A percentile compares a stretch with the other conserved stretches of the same genome.
phyloP scores from a whole-genome alignment of 495 filamentous ascomycete genomes.

The Trichocladium uniseriatum region DNA sequence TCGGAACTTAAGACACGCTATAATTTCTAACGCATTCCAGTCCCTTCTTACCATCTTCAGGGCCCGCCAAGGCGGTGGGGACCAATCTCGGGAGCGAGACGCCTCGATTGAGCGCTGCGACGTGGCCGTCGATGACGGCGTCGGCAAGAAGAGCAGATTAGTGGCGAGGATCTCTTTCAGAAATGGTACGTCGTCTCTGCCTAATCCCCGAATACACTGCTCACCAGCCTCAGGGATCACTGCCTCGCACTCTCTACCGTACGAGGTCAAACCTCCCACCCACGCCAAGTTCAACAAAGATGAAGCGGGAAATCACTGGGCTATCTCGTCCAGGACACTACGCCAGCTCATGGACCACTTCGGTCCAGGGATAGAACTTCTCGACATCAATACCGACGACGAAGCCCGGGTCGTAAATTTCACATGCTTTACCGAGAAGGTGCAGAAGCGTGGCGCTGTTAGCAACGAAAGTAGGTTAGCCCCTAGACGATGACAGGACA shows the following conservation, averaged over 20 bases:
- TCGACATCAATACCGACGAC: slow-evolving; percentile 72
- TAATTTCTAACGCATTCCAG: slow-evolving; percentile 20
- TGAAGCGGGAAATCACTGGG: slow-evolving; percentile 66
- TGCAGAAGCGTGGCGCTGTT: slow-evolving; percentile 44
- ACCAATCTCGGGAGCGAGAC: slow-evolving; percentile 40
- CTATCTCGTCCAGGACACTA: slow-evolving; percentile 61
- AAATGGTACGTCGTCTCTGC: slow-evolving; percentile 50
- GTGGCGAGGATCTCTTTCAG: slow-evolving; percentile 75
- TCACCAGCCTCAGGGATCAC: slow-evolving; percentile 54
- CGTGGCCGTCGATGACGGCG: slow-evolving; percentile 66
- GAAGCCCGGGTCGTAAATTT: slow-evolving; percentile 51
- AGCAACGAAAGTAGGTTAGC: slow-evolving; percentile 60
- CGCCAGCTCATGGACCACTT: slow-evolving; percentile 88
- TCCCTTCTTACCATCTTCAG: slow-evolving; percentile 39
- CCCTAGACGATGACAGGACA: neutral
- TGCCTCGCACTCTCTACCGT: slow-evolving; percentile 85
- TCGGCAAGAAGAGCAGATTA: slow-evolving; percentile 68
- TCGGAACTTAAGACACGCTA: neutral
- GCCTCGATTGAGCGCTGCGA: slow-evolving; percentile 81
- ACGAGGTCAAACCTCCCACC: slow-evolving; percentile 70
- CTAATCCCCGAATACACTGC: neutral
- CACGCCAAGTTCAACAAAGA: slow-evolving; percentile 78
- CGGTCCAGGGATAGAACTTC: slow-evolving; percentile 77
- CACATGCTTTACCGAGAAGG: slow-evolving; percentile 92
- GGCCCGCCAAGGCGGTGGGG: slow-evolving; percentile 28